Conservation (phyloP, 2,329 filamentous ascomycete species). For the Pseudodiploospora longispora region DNA sequence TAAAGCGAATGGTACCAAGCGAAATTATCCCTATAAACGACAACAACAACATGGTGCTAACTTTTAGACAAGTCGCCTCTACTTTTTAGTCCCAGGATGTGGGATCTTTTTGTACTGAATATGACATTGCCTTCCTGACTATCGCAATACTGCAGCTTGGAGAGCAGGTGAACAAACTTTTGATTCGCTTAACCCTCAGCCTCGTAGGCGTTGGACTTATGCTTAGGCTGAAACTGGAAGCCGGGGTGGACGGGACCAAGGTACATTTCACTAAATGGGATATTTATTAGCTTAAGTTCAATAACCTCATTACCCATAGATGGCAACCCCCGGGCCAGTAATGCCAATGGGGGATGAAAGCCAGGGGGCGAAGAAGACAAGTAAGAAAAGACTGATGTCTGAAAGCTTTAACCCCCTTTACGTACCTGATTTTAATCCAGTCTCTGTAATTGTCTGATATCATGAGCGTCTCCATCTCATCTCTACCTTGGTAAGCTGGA, state of each 20-base stretch:
- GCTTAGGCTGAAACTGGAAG: conserved; percentile 94
- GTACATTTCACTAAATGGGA: conserved; percentile 77
- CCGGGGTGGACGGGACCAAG: conserved; percentile 81
- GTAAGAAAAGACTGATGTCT: not conserved
- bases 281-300: not conserved
- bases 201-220: conserved; percentile 90
- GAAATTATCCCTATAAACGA: too few relatives aligned
- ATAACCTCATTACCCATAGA: not conserved
- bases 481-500: conserved; percentile 71
- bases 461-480: conserved; percentile 90
- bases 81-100: too few relatives aligned
- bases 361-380: not conserved
- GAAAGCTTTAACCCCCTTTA: conserved; percentile 11
- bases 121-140: too few relatives aligned
- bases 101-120: too few relatives aligned
- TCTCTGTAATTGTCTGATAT: conserved; percentile 88
- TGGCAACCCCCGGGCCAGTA: too few relatives aligned
- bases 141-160: too few relatives aligned
- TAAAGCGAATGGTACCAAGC: too few relatives aligned
- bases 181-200: conserved; percentile 50
- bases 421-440: conserved; percentile 97
- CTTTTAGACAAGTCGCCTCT: too few relatives aligned
- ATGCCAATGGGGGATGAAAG: not conserved
- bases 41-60: too few relatives aligned
- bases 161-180: too few relatives aligned